A percentile compares a stretch with the other conserved stretches of the same genome.
Conservation (phyloP, 345 rosid genomes). For the Sonneratia alba region DNA sequence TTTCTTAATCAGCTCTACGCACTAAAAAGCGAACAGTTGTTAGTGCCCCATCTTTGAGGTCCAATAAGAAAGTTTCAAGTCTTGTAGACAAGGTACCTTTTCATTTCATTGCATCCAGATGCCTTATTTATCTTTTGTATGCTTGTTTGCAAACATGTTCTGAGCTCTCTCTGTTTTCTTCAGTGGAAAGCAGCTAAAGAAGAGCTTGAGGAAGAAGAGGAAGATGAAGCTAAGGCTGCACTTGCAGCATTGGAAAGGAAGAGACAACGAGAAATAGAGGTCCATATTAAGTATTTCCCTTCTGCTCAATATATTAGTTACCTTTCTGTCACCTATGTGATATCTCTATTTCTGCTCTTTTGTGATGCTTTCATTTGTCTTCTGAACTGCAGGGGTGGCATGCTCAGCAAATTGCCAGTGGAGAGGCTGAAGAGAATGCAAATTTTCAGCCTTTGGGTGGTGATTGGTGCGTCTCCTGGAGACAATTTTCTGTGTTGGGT, state of each 20-base stretch:
- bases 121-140: conserved; percentile 3
- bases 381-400: conserved; percentile 60
- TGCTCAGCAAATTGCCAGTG: conserved; percentile 76
- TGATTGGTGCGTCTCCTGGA: conserved; percentile 52
- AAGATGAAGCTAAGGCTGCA: conserved; percentile 65
- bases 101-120: not conserved
- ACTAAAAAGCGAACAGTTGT: conserved; percentile 64
- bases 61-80: conserved; percentile 87
- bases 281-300: conserved; percentile 12
- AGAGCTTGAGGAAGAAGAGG: conserved; percentile 72
- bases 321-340: not conserved
- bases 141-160: not conserved
- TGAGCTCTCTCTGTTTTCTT: not conserved
- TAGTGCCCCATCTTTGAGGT: conserved; percentile 64
- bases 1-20: conserved; percentile 39
- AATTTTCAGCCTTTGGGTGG: conserved; percentile 96
- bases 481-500: not conserved
- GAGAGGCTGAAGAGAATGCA: conserved; percentile 90
- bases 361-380: conserved; percentile 6
- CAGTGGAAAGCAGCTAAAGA: conserved; percentile 99
- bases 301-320: not conserved
- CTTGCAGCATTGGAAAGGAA: conserved; percentile 58
- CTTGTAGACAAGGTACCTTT: conserved; percentile 40
- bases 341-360: not conserved
- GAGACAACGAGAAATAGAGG: conserved; percentile 78